These are phyloP conservation scores for Xylariaceae sp. DNA, from an alignment of 2,329 filamentous ascomycete genomes.

Conservation along the genomic window DNA sequence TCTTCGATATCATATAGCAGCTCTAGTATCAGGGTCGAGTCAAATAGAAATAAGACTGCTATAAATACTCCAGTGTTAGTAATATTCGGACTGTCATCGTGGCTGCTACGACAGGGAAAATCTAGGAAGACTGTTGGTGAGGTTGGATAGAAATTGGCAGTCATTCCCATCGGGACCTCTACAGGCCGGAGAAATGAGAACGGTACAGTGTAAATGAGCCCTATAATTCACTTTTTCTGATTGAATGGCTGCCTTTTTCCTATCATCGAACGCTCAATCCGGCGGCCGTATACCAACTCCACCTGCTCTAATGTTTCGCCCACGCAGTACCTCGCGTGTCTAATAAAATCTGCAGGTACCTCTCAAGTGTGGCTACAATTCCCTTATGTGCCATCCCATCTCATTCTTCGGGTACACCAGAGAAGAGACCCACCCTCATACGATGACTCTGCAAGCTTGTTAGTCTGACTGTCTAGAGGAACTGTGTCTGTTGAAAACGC, in stretches of 20 bases:
- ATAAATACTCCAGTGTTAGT: not conserved
- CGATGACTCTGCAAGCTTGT: conserved; percentile 67
- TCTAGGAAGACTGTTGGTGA: not conserved
- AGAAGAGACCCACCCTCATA: conserved; percentile 76
- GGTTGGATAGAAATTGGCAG: conserved; percentile 2
- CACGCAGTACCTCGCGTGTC: conserved; percentile 10
- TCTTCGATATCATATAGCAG: not conserved
- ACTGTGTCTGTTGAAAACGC: conserved; percentile 46
- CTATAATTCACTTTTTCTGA: conserved; percentile 21
- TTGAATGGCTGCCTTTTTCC: conserved; percentile 25
- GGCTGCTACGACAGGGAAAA: not conserved
- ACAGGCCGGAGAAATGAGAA: conserved; percentile 2
- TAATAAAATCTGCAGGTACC: conserved; percentile 12
- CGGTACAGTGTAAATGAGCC: conserved; percentile 5
- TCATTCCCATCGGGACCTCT: not conserved
- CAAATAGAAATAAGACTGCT: not conserved
- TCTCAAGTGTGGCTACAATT: conserved; percentile 21
- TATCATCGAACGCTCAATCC: conserved; percentile 19
- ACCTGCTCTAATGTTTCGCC: conserved; percentile 17
- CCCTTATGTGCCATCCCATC: conserved; percentile 11
- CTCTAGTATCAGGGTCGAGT: not conserved
- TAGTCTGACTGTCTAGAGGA: conserved; percentile 29
- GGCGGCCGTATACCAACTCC: conserved; percentile 5
- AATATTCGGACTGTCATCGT: not conserved
- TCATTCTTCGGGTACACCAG: conserved; percentile 65